Evolutionary conservation across 345 rosid species (phyloP).

Genomic region (Combretum micranthum): DNA sequence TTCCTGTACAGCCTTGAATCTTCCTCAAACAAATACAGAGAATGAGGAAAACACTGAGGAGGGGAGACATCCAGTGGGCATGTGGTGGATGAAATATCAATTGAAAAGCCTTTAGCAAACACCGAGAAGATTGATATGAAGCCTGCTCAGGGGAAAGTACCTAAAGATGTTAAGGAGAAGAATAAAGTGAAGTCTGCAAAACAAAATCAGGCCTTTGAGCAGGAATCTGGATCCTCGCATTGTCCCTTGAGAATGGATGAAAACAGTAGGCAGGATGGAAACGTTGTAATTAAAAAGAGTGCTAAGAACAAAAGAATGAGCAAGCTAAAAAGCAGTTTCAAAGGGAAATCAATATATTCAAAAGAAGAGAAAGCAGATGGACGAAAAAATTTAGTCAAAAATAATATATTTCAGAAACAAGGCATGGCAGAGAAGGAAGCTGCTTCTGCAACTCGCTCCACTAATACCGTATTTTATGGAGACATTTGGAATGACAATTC

Average conservation of each 20-base stretch:
- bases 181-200: not conserved
- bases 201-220: not conserved
- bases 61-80: conserved; percentile 13
- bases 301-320: conserved; percentile 3
- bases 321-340: conserved; percentile 16
- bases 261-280: conserved; percentile 4
- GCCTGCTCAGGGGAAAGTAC: not conserved
- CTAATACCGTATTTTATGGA: conserved; percentile 8
- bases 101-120: not conserved
- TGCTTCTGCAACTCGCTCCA: not conserved
- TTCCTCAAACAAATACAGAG: not conserved
- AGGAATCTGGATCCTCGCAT: not conserved
- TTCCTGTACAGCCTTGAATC: not conserved
- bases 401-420: not conserved
- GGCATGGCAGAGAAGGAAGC: conserved; percentile 6
- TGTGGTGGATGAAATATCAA: not conserved
- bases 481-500: conserved; percentile 11
- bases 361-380: conserved; percentile 5
- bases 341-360: conserved; percentile 12
- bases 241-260: not conserved
- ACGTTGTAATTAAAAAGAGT: conserved; percentile 11
- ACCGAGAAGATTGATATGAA: not conserved
- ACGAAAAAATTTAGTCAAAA: not conserved
- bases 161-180: not conserved
- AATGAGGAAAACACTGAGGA: conserved; percentile 7